Evolutionary conservation across 2,329 filamentous ascomycete species (phyloP), one percentile per base, ranked within the genome.

Genomic region (Colletotrichum euphorbiae): DNA sequence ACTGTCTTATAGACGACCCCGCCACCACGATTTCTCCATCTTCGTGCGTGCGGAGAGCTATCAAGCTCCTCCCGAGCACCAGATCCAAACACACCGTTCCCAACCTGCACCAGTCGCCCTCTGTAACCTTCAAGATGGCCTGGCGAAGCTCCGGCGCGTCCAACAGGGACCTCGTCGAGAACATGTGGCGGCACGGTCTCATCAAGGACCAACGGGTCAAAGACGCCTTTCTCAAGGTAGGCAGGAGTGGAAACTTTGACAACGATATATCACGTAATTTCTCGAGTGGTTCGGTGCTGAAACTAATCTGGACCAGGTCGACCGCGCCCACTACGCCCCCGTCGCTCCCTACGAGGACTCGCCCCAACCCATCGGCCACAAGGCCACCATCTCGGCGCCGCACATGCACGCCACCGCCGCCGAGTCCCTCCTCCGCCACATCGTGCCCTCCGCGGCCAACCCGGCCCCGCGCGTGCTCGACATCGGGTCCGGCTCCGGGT

Each of bases 251-350:
- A 13, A 13, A 13, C 11, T 43, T 43, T 28, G 28, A 7, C 28
- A 28, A 7, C 7, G 6, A 28, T 8, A 28, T 28, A 28, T 28
- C 28, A 28, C 7, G 28, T 2, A 28, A 8, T 28, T 28, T 28
- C 2, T 28, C 28, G 28, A 28, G 28, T 24, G 4, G 4, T 24
- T 24, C 4, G 7, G 6, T 2, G 28, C 28, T 2, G 40, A 45
- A 8, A 12, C 45, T 42, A 19, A 6, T 42, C 54, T 19, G 28
- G 6, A 8, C 9, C 72, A 94, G 90, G 93, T 98, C 76, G 95
- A 99, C 79, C 89, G 96, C 70, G 94, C 88, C 0, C 88, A 98
- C 80, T 98, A 95, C 80, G 87, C 92, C 13, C 92, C 93, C 3
- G 75, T 79, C 0, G 78, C 78, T 9, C 89, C 96, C 3, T 98